Conservation (phyloP, 345 rosid species). For the Linum usitatissimum region DNA sequence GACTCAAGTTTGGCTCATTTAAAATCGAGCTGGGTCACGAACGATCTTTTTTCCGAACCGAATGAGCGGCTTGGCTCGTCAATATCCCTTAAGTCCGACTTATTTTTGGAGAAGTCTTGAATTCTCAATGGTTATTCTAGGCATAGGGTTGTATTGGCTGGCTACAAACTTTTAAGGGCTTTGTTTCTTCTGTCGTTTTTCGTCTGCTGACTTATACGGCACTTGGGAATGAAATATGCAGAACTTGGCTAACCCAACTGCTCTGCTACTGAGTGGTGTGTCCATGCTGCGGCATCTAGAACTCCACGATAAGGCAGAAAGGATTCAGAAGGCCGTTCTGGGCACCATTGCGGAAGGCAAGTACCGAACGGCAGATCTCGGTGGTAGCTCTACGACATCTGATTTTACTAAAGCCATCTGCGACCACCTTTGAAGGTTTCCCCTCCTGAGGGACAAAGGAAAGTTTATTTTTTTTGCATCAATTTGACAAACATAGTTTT, state of each 20-base stretch:
- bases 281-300: conserved; percentile 81
- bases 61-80: too few relatives aligned
- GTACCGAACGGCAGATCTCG: conserved; percentile 89
- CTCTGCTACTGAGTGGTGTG: conserved; percentile 73
- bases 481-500: too few relatives aligned
- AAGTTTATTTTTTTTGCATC: conserved; percentile 16
- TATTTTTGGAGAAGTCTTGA: too few relatives aligned
- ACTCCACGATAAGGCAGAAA: conserved; percentile 70
- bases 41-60: too few relatives aligned
- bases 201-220: background rate
- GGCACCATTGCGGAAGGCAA: conserved; percentile 81
- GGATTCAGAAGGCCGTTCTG: conserved; percentile 71
- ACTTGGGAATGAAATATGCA: conserved; percentile 11
- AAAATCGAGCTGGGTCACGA: too few relatives aligned
- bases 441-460: conserved; percentile 7
- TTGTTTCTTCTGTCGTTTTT: background rate
- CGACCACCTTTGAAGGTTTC: conserved; percentile 51
- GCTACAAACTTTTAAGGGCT: too few relatives aligned
- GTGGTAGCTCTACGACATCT: conserved; percentile 62
- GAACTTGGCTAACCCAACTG: conserved; percentile 97
- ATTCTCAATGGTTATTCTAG: too few relatives aligned
- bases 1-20: too few relatives aligned
- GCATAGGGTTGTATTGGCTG: too few relatives aligned
- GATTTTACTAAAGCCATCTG: conserved; percentile 89
- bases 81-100: too few relatives aligned